Base-by-base conservation (phyloP, 2,329 filamentous ascomycete species). In the Lachnellula subtilissima region DNA sequence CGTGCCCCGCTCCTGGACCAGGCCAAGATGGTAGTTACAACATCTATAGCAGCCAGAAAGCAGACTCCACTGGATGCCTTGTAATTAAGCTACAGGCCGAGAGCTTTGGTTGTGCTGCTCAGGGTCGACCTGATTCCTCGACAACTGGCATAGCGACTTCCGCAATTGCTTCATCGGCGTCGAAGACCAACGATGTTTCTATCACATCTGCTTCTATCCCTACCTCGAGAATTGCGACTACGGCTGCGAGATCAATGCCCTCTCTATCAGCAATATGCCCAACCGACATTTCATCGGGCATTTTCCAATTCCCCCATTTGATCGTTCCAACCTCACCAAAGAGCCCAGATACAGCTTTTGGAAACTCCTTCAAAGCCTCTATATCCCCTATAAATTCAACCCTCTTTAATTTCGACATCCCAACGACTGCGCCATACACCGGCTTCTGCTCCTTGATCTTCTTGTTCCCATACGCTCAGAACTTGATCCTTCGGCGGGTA, bases 341-440 rank as follows among this genome's bases (percentile, higher is more conserved):
- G 8, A 56, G 43, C 7, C 60, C 64, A 9, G 51, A 64, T 19
- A 36, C 52, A 11, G 22, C 60, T 2, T 64, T 62, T 42, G 63
- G 65, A 11, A 61, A 62, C 25, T 61, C 60, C 1, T 58, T 59
- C 48, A 58, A 42, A 11, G 65, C 65, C 5, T 59, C 56, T 23
- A 67, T 69, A 55, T 64, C 63, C 5, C 47, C 60, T 9, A 48
- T 48, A 22, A 67, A 68, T 42, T 62, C 60, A 14, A 69, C 67
- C 0, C 54, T 69, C 36, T 68, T 67, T 57, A 67, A 64, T 53
- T 69, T 69, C 49, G 66, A 65, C 42, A 62, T 69, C 17, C 64
- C 66, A 3, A 25, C 52, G 11, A 42, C 43, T 1, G 25, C 42
- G 2, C 54, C 60, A 3, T 67, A 66, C 50, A 59, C 49, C n/a